Conservation (phyloP, 305 asterid genomes). For the Fraxinus dipetala region DNA sequence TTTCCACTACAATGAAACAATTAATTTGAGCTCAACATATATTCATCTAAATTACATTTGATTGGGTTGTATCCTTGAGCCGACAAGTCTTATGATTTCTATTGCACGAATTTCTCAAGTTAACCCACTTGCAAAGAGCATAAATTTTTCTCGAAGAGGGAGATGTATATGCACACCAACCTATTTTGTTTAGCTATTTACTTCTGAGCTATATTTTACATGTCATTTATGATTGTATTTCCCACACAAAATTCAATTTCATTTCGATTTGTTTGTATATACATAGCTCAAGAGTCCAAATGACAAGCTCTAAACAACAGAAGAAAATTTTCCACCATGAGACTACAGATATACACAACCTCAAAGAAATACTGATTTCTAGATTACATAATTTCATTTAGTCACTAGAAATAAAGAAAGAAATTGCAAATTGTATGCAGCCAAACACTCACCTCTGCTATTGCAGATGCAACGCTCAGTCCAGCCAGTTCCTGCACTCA, state of each 20-base stretch:
- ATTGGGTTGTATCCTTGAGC: background rate
- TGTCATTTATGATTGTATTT: background rate
- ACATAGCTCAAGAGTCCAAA: background rate
- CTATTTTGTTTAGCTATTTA: background rate
- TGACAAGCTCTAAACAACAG: background rate
- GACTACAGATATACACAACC: background rate
- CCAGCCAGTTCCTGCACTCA: slow-evolving; percentile 68
- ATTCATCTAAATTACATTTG: background rate
- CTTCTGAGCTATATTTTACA: background rate
- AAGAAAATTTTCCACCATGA: background rate
- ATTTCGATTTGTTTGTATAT: background rate
- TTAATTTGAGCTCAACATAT: background rate
- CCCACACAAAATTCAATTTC: background rate
- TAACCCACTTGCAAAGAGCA: background rate
- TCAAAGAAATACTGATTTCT: background rate
- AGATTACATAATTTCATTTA: background rate
- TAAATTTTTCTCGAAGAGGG: background rate
- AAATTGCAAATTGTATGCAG: background rate
- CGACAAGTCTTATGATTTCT: background rate
- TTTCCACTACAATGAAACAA: background rate
- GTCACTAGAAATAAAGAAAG: background rate
- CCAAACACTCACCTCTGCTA: background rate
- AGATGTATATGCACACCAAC: background rate
- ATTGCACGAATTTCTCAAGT: background rate
- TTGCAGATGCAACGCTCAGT: slow-evolving; percentile 48